Evolutionary conservation across 768 basidiomycete genomes (phyloP).

Genomic region (Megacollybia marginata): DNA sequence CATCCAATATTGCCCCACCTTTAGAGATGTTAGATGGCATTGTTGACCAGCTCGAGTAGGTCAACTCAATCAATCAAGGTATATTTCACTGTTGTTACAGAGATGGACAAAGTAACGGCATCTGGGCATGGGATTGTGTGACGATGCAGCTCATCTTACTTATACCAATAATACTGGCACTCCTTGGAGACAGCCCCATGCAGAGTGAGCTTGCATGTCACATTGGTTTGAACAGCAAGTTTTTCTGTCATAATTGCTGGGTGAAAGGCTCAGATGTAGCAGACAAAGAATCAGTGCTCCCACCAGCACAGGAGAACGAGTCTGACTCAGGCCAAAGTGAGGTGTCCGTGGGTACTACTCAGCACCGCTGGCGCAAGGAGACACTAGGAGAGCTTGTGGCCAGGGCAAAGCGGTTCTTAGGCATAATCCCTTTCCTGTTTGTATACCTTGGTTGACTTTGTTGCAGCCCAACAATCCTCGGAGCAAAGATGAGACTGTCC

Average conservation of each 20-base stretch:
- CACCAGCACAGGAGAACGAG: not conserved
- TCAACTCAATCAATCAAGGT: not conserved
- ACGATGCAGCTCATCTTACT: conserved; percentile 20
- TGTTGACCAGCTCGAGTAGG: conserved; percentile 25
- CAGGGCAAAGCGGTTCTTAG: conserved; percentile 15
- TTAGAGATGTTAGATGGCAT: conserved; percentile 37
- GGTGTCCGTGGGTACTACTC: not conserved
- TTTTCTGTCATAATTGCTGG: conserved; percentile 24
- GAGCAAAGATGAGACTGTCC: conserved; percentile 9
- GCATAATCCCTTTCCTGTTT: conserved; percentile 6
- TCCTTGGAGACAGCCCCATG: conserved; percentile 12
- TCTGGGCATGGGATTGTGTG: conserved; percentile 30
- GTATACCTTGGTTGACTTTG: not conserved
- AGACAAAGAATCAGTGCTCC: not conserved
- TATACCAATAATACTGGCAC: conserved; percentile 20
- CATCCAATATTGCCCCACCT: conserved; percentile 33
- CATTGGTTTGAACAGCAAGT: conserved; percentile 9
- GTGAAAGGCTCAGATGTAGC: conserved; percentile 16
- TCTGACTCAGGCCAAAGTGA: conserved; percentile 2
- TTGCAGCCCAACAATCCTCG: conserved; percentile 10
- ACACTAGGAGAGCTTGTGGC: conserved; percentile 10
- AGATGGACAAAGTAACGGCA: conserved; percentile 18
- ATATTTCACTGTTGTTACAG: conserved; percentile 7
- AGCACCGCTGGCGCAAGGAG: not conserved
- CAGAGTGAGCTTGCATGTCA: conserved; percentile 16